Evolutionary conservation across 352 stramenopile species (phyloP), one percentile per base, ranked within the genome.

Genomic region (Phytophthora pluvialis): DNA sequence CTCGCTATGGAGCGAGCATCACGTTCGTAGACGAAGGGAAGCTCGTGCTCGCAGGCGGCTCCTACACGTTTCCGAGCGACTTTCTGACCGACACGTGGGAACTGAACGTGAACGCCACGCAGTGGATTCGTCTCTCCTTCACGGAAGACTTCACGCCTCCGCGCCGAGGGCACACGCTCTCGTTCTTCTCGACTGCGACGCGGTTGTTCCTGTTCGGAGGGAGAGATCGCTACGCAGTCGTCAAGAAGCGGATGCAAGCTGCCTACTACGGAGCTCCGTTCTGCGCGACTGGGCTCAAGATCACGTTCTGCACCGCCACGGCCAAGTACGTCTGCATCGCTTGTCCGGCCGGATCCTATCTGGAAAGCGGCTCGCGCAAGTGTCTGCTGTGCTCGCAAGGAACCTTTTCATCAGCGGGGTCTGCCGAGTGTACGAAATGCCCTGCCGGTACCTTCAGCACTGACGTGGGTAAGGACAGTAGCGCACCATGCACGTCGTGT

Each of bases 11-110:
- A 12, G 64, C 81, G 1, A 77, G 79, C 2, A 67, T 88, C 12
- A 60, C 63, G 10, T 83, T 89, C 52, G 62, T 90, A 25, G 80
- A 90, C 35, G 72, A 88, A 51, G 81, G 83, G 11, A 86, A 84
- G 50, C 40, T 92, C 5, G 70, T 78, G 28, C 64, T 93, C 5
- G 67, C 74, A 6, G 85, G 83, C 4, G 85, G 85, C 10, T 93
- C 85, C 12, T 90, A 81, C 49, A 77, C 72, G n/a, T 93, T 93
- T 53, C 85, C 85, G 5, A 89, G 73, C 47, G 85, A 93, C 49
- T 93, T 89, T 45, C 69, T 93, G 4, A 76, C 70, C 31, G 85
- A 93, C 38, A 64, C 72, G 12, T 93, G 85, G 85, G 85, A 91
- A 51, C 66, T 90, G 43, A 89, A 91, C 16, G 58, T 86, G 57